Conservation (phyloP, 2,329 filamentous ascomycete species). For the Exophiala calicioides region DNA sequence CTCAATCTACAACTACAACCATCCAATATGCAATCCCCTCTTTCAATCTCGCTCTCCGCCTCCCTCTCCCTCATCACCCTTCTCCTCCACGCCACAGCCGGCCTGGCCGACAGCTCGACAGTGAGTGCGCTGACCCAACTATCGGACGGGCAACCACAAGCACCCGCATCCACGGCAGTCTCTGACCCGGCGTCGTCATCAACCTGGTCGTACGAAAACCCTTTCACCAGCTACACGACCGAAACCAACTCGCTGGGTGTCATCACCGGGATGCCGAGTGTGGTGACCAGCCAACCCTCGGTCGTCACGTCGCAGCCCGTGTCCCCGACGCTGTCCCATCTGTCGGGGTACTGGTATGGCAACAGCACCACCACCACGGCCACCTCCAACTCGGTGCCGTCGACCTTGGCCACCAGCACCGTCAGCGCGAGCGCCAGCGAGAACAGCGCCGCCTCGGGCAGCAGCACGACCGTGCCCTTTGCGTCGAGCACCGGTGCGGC, state of each 20-base stretch:
- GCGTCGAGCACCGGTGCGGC: conserved; percentile 42
- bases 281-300: conserved; percentile 38
- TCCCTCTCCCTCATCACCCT: conserved; percentile 16
- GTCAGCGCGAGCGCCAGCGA: conserved; percentile 21
- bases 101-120: conserved; percentile 2
- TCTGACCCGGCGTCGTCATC: conserved; percentile 7
- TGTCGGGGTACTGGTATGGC: conserved; percentile 29
- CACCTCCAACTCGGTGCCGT: conserved; percentile 36
- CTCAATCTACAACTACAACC: not conserved
- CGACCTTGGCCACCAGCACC: conserved; percentile 34
- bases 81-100: conserved; percentile 4
- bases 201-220: conserved; percentile 42
- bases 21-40: conserved; percentile 11
- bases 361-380: conserved; percentile 33
- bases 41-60: conserved; percentile 6
- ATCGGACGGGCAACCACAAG: too few relatives aligned
- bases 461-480: conserved; percentile 28
- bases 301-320: conserved; percentile 37
- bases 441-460: conserved; percentile 11
- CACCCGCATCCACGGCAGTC: conserved; percentile 1
- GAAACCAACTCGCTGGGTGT: conserved; percentile 53
- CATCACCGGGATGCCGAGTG: conserved; percentile 49
- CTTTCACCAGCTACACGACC: conserved; percentile 47
- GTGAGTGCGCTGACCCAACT: too few relatives aligned
- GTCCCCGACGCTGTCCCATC: conserved; percentile 37